Evolutionary conservation across 192 early-diverging fungal genomes (phyloP).

Genomic region (Coemansia sp.): DNA sequence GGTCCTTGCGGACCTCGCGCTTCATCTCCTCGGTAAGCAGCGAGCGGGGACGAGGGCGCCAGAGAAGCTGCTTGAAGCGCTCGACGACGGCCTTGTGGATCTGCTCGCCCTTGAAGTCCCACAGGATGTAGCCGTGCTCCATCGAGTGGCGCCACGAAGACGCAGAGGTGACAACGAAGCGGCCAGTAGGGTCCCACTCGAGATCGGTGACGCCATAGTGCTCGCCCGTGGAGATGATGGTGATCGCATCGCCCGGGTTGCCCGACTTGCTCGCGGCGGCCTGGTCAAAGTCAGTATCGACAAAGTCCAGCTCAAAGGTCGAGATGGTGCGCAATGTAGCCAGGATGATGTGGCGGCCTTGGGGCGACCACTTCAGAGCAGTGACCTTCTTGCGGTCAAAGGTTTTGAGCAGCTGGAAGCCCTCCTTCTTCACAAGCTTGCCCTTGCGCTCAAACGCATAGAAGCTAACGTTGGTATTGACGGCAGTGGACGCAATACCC

Average conservation of each 20-base stretch:
- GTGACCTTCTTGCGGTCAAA: slow-evolving; percentile 80
- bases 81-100: slow-evolving; percentile 72
- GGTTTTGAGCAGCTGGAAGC: slow-evolving; percentile 79
- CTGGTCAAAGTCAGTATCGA: slow-evolving; percentile 81
- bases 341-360: slow-evolving; percentile 86
- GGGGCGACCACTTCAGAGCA: slow-evolving; percentile 91
- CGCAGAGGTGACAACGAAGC: slow-evolving; percentile 83
- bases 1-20: slow-evolving; percentile 87
- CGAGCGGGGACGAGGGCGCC: slow-evolving; percentile 89
- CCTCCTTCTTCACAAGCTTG: slow-evolving; percentile 59
- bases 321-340: slow-evolving; percentile 75
- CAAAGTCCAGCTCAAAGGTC: slow-evolving; percentile 87
- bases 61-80: slow-evolving; percentile 88
- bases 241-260: slow-evolving; percentile 58
- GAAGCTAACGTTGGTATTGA: slow-evolving; percentile 72
- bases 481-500: slow-evolving; percentile 52
- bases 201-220: slow-evolving; percentile 95
- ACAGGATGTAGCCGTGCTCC: slow-evolving; percentile 90
- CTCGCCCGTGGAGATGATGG: slow-evolving; percentile 71
- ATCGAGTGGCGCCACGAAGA: slow-evolving; percentile 80
- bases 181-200: slow-evolving; percentile 98
- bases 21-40: slow-evolving; percentile 75
- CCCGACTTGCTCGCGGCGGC: slow-evolving; percentile 51
- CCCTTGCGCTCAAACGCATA: slow-evolving; percentile 80
- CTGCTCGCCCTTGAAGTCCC: slow-evolving; percentile 85